These are phyloP conservation scores for Ceratobasidium sp. DNA, from an alignment of 1,284 basidiomycete species.

Conservation along the genomic window DNA sequence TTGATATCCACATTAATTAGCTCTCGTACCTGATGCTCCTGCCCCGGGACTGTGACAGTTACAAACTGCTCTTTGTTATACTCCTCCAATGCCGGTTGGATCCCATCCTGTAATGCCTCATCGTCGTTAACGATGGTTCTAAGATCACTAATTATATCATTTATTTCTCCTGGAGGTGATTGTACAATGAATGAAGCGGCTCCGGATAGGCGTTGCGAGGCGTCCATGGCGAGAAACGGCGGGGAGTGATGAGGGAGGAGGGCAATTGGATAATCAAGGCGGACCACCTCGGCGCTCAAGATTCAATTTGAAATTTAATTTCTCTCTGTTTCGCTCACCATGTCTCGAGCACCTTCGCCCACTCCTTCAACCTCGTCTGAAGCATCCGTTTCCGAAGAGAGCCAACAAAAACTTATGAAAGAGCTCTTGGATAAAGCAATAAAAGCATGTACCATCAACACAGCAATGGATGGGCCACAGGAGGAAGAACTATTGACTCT, in stretches of 20 bases:
- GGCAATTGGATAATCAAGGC: constrained; percentile 18
- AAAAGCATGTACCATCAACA: constrained; percentile 24
- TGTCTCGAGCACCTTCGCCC: constrained; percentile 27
- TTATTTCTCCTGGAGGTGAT: constrained; percentile 93
- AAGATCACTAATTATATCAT: constrained; percentile 59
- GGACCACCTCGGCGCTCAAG: constrained; percentile 17
- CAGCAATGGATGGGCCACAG: constrained; percentile 16
- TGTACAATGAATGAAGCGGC: constrained; percentile 84
- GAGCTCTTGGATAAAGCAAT: constrained; percentile 17
- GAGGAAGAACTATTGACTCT: constrained; percentile 31
- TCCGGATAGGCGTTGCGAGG: constrained; percentile 66
- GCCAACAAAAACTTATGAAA: constrained; percentile 10
- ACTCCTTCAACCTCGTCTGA: constrained; percentile 27
- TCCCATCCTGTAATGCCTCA: constrained; percentile 74
- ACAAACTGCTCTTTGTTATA: constrained; percentile 89
- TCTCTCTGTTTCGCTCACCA: constrained; percentile 17
- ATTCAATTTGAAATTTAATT: constrained; percentile 31
- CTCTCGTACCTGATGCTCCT: constrained; percentile 66
- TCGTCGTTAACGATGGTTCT: constrained; percentile 91
- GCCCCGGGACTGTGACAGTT: constrained; percentile 78
- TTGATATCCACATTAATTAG: constrained; percentile 24
- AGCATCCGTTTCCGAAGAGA: constrained; percentile 22
- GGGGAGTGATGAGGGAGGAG: not conserved
- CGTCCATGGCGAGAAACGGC: constrained; percentile 56
- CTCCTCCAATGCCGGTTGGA: constrained; percentile 75